These are phyloP conservation scores for Daldinia caldariorum DNA, from an alignment of 495 filamentous ascomycete species.

Conservation along the genomic window DNA sequence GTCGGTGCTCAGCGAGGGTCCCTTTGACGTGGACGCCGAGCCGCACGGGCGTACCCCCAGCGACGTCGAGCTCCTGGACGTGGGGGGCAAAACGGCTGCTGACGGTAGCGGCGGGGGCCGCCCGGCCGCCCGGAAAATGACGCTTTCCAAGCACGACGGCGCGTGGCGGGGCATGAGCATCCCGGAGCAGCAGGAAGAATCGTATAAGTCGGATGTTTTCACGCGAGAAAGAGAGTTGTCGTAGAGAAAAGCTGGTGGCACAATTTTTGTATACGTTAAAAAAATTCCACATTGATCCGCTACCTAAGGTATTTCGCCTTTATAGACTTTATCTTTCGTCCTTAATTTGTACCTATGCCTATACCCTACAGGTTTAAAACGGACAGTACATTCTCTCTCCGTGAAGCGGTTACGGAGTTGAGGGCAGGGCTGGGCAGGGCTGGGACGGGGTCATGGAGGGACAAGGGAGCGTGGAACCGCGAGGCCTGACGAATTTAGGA, in stretches of 20 bases:
- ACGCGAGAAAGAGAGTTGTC: conserved; percentile 18
- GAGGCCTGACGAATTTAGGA: neutral
- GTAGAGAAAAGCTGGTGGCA: conserved; percentile 1
- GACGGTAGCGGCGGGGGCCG: neutral
- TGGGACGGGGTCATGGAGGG: neutral
- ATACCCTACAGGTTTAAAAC: neutral
- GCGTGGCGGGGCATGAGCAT: conserved; percentile 34
- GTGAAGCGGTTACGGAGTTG: neutral
- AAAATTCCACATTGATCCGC: conserved; percentile 5
- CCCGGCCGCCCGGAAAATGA: conserved; percentile 31
- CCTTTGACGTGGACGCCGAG: neutral
- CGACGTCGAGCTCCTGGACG: conserved; percentile 32
- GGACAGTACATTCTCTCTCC: neutral
- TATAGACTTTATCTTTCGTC: conserved; percentile 17
- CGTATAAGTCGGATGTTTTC: conserved; percentile 23
- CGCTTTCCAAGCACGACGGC: conserved; percentile 34
- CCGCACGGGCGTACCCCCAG: conserved; percentile 15
- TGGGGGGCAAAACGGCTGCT: conserved; percentile 2
- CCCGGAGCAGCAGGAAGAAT: conserved; percentile 15
- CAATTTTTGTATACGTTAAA: neutral
- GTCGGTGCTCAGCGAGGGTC: conserved; percentile 33
- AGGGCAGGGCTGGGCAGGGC: neutral
- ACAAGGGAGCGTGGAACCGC: neutral
- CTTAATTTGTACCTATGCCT: neutral
- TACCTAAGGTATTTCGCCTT: conserved; percentile 12